Conservation (phyloP, 805 yeast genomes). For the Candida andamanensis region DNA sequence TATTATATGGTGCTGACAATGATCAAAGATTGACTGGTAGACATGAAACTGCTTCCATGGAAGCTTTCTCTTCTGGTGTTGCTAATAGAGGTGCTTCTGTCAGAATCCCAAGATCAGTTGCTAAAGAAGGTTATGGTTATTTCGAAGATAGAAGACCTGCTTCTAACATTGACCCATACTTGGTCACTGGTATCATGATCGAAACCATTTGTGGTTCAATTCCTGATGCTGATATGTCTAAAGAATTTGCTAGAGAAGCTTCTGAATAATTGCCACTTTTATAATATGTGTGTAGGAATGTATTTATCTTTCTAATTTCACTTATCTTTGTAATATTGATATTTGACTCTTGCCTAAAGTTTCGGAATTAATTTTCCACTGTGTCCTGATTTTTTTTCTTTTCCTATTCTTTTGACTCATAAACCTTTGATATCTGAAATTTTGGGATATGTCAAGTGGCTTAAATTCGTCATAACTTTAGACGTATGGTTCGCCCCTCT, state of each 20-base stretch:
- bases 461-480: too few relatives aligned
- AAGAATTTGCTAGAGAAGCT: constrained; percentile 78
- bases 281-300: too few relatives aligned
- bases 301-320: too few relatives aligned
- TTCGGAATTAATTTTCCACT: too few relatives aligned
- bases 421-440: too few relatives aligned
- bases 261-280: constrained; percentile 21
- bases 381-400: too few relatives aligned
- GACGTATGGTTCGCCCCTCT: too few relatives aligned
- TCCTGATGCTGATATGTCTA: constrained; percentile 91
- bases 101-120: constrained; percentile 98
- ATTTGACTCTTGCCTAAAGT: too few relatives aligned
- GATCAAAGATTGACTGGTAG: constrained; percentile 95
- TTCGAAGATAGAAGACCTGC: constrained; percentile 99
- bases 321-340: too few relatives aligned
- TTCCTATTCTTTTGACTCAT: too few relatives aligned
- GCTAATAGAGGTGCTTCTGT: constrained; percentile 99
- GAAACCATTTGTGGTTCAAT: constrained; percentile 95
- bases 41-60: constrained; percentile 96
- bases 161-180: constrained; percentile 97
- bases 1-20: constrained; percentile 92
- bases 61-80: constrained; percentile 90
- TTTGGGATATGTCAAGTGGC: too few relatives aligned
- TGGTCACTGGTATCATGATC: constrained; percentile 96
- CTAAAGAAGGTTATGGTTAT: constrained; percentile 96